Percentiles rank a stretch among this genome's conserved stretches.
These are phyloP conservation scores for Ceraceosorus guamensis DNA, from an alignment of 1,284 basidiomycete genomes.

Conservation along the genomic window DNA sequence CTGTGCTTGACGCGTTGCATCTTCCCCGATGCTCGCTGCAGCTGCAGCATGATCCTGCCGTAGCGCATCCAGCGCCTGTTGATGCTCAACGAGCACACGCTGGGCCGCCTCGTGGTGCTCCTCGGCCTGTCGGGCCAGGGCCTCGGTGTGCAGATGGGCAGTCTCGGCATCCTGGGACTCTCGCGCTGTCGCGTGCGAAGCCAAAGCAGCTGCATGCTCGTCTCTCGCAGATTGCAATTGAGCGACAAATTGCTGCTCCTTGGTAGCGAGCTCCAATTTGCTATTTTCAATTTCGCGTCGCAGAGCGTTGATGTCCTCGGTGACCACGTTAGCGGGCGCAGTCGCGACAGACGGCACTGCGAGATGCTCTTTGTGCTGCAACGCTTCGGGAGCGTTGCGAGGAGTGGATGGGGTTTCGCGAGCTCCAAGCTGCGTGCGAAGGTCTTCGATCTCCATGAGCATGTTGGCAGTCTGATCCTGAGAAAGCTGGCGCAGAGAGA, in stretches of 20 bases:
- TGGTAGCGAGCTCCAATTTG: too few species aligned
- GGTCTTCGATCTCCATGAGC: slow-evolving; percentile 63
- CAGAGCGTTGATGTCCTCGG: too few species aligned
- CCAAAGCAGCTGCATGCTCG: not conserved
- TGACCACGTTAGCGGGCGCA: not conserved
- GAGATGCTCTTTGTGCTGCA: not conserved
- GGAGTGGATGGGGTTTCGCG: slow-evolving; percentile 20
- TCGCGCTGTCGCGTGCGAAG: not conserved
- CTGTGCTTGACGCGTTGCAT: not conserved
- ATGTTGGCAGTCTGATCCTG: slow-evolving; percentile 78
- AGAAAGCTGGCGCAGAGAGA: slow-evolving; percentile 68
- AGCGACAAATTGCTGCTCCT: slow-evolving; percentile 1
- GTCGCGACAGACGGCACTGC: not conserved
- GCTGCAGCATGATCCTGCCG: not conserved
- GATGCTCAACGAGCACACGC: not conserved
- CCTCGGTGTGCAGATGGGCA: not conserved
- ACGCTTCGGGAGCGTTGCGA: not conserved
- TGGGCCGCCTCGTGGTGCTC: not conserved
- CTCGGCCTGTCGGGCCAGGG: not conserved
- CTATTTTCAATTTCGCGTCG: too few species aligned
- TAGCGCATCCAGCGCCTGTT: not conserved
- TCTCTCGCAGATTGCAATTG: not conserved
- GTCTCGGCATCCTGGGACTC: not conserved
- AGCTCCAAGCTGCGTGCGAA: slow-evolving; percentile 61
- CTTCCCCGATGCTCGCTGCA: not conserved